phyloP scores from a whole-genome alignment of 805 yeast species.

The Teunomyces lycoperdinae region DNA sequence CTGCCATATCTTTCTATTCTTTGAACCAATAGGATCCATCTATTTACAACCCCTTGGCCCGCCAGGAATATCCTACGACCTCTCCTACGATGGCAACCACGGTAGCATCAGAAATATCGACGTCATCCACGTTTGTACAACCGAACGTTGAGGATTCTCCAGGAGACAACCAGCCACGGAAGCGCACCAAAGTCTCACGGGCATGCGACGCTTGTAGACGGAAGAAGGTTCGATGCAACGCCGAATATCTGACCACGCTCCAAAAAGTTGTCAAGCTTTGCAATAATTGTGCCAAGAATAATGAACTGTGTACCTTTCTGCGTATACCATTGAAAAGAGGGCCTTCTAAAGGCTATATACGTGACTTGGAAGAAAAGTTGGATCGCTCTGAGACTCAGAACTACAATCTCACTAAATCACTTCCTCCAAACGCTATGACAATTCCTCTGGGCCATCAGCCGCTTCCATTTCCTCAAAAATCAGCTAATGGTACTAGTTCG shows the following conservation, averaged over 20 bases:
- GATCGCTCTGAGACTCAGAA: conserved; percentile 15
- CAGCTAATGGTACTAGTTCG: conserved; percentile 10
- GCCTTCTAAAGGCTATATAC: conserved; percentile 70
- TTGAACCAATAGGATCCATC: background rate
- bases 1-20: background rate
- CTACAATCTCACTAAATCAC: conserved; percentile 1
- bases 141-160: background rate
- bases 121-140: background rate
- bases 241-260: conserved; percentile 44
- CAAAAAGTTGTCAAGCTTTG: conserved; percentile 53
- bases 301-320: conserved; percentile 63
- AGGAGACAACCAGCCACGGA: conserved; percentile 36
- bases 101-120: background rate
- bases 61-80: background rate
- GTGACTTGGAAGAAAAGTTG: conserved; percentile 38
- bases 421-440: conserved; percentile 1
- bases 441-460: conserved; percentile 7
- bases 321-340: conserved; percentile 76
- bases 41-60: background rate
- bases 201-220: conserved; percentile 82
- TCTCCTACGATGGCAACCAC: background rate
- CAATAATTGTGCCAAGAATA: conserved; percentile 58
- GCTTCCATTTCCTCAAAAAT: conserved; percentile 12
- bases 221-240: conserved; percentile 71
- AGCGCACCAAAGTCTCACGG: conserved; percentile 69